Percentiles rank a stretch among this genome's conserved stretches.
phyloP scores from a whole-genome alignment of 345 rosid genomes.

The Euphorbia tirucalli region DNA sequence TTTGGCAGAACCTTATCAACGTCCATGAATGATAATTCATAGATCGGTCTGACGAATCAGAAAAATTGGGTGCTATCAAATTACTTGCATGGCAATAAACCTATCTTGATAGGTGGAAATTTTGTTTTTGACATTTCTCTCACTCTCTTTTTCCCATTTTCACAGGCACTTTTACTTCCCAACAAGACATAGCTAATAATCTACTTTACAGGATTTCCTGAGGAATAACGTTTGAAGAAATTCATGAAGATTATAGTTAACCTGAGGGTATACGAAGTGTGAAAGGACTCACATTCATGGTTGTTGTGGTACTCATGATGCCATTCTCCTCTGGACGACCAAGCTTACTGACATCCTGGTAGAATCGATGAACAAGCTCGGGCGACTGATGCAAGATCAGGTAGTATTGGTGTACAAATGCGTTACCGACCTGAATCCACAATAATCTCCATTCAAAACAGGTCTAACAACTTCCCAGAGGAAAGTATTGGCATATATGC shows the following conservation, averaged over 20 bases:
- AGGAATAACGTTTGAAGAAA: neutral
- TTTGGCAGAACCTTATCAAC: no score
- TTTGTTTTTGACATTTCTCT: neutral
- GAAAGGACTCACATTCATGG: slow-evolving; percentile 63
- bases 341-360: slow-evolving; percentile 89
- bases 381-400: slow-evolving; percentile 86
- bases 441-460: neutral
- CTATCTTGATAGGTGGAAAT: no score
- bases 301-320: slow-evolving; percentile 66
- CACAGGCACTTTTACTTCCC: neutral
- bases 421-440: slow-evolving; percentile 70
- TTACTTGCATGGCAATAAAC: no score
- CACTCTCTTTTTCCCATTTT: neutral
- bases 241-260: neutral
- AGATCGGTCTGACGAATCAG: no score
- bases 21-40: no score
- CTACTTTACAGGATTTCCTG: neutral
- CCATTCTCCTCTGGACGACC: slow-evolving; percentile 83
- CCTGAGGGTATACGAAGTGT: neutral
- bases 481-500: neutral
- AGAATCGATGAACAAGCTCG: slow-evolving; percentile 81
- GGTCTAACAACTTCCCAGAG: neutral
- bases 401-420: slow-evolving; percentile 96
- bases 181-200: neutral
- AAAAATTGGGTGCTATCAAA: no score